Percentiles rank a stretch among this genome's conserved stretches.
Evolutionary conservation across 208 protist species (phyloP).

Genomic region (Vickermania spadyakhi): DNA sequence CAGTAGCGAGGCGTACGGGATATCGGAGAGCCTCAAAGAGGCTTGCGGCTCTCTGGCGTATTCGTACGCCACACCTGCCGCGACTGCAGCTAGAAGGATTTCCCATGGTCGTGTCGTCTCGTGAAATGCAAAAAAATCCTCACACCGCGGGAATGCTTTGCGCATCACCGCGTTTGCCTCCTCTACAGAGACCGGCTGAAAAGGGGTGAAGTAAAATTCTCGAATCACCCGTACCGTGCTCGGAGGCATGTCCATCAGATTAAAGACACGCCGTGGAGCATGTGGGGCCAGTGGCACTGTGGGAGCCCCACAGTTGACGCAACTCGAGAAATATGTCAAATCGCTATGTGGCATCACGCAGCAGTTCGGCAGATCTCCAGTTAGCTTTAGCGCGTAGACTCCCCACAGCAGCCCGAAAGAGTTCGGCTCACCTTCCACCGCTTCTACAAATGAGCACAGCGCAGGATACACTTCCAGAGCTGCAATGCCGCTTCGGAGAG

Average conservation of each 20-base stretch:
- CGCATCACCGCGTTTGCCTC: conserved; percentile 43
- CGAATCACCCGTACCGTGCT: not conserved
- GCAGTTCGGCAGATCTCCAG: conserved; percentile 40
- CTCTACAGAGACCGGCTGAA: conserved; percentile 3
- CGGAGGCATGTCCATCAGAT: conserved; percentile 14
- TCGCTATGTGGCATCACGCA: conserved; percentile 45
- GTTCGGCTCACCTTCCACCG: conserved; percentile 23
- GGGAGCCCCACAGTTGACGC: conserved; percentile 37
- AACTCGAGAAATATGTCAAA: conserved; percentile 23
- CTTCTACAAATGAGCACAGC: conserved; percentile 37
- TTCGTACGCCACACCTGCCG: conserved; percentile 48
- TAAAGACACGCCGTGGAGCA: conserved; percentile 17
- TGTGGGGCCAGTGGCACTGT: conserved; percentile 63
- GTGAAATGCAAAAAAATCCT: conserved; percentile 40
- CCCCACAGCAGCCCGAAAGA: conserved; percentile 44
- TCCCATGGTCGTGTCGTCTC: not conserved
- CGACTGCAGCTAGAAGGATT: conserved; percentile 40
- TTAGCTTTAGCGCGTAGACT: conserved; percentile 46
- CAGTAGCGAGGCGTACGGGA: conserved; percentile 58
- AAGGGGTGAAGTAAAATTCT: not conserved
- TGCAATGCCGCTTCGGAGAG: conserved; percentile 19
- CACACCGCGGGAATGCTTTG: conserved; percentile 27
- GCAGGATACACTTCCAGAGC: conserved; percentile 62
- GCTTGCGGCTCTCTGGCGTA: conserved; percentile 48
- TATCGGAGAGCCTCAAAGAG: conserved; percentile 46